phyloP scores from a whole-genome alignment of 495 filamentous ascomycete species.

The Penicillium cinerascens region DNA sequence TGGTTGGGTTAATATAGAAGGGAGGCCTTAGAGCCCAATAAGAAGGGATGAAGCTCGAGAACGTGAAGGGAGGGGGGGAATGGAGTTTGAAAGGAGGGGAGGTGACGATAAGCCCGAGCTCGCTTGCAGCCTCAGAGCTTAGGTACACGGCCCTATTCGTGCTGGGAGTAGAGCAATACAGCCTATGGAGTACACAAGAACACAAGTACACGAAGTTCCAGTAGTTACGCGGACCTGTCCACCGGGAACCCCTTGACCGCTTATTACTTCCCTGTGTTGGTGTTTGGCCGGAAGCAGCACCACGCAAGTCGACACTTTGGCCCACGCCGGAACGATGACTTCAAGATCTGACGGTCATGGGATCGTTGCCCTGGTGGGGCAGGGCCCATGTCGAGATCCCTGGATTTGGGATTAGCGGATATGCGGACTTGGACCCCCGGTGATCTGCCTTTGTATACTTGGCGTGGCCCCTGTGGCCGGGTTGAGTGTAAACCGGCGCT shows the following conservation, averaged over 20 bases:
- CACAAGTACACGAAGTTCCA: no score
- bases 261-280: neutral
- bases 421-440: neutral
- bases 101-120: neutral
- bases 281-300: neutral
- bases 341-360: conserved; percentile 27
- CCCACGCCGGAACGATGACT: conserved; percentile 4
- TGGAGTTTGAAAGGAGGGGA: neutral
- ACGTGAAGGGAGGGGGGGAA: neutral
- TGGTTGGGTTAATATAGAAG: neutral
- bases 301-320: neutral
- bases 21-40: conserved; percentile 20
- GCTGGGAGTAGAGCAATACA: no score
- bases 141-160: neutral
- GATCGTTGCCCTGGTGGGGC: conserved; percentile 12
- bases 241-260: conserved; percentile 8
- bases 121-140: neutral
- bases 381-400: neutral
- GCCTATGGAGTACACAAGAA: no score
- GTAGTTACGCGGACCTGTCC: no score
- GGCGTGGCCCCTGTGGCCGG: no score
- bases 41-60: conserved; percentile 11
- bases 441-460: neutral
- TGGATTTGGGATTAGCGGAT: neutral
- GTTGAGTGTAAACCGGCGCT: no score